Evolutionary conservation across 208 protist species (phyloP).

Genomic region (Lotmaria passim): DNA sequence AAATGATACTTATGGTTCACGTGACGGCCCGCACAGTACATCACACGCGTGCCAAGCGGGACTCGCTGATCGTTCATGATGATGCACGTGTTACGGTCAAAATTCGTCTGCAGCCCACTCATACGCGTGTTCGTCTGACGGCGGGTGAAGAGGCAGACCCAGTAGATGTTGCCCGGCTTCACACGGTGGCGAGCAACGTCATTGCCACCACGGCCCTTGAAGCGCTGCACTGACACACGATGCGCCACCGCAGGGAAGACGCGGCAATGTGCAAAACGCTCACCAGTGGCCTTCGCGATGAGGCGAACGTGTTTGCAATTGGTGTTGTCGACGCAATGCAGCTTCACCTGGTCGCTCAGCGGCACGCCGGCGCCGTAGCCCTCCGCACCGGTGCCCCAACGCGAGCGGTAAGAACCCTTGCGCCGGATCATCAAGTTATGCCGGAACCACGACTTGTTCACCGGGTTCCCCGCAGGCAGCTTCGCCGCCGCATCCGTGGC

Average conservation of each 20-base stretch:
- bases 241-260: constrained; percentile 89
- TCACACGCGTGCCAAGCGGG: constrained; percentile 87
- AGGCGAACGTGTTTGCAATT: constrained; percentile 93
- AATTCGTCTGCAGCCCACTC: constrained; percentile 90
- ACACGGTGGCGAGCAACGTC: constrained; percentile 76
- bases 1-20: constrained; percentile 94
- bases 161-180: constrained; percentile 90
- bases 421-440: constrained; percentile 88
- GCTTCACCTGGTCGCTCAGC: constrained; percentile 88
- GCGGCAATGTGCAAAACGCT: constrained; percentile 91
- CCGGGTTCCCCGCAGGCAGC: constrained; percentile 83
- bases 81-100: constrained; percentile 93
- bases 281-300: constrained; percentile 82
- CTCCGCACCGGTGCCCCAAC: constrained; percentile 87
- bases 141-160: constrained; percentile 88
- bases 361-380: constrained; percentile 82
- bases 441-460: constrained; percentile 87
- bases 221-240: constrained; percentile 89
- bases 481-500: constrained; percentile 85
- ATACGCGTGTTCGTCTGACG: constrained; percentile 87
- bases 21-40: constrained; percentile 91
- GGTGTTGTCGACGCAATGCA: constrained; percentile 94
- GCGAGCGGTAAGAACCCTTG: constrained; percentile 81
- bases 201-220: constrained; percentile 74
- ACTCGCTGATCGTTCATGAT: constrained; percentile 92